Conservation (phyloP, 495 filamentous ascomycete species). For the Penicillium antarcticum region DNA sequence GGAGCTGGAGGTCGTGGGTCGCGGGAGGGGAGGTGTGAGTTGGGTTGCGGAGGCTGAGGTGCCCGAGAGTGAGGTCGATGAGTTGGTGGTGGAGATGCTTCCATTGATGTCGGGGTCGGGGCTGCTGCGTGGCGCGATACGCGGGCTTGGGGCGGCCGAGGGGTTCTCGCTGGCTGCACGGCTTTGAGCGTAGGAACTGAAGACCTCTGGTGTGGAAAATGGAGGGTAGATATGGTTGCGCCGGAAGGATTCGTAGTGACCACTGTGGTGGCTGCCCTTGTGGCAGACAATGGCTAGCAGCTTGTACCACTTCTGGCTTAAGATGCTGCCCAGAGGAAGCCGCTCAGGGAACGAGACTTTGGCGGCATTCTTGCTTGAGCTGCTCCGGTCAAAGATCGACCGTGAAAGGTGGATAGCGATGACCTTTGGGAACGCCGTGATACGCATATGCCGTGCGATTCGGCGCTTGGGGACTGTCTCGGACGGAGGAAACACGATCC, state of each 20-base stretch:
- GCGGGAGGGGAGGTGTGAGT: conserved; percentile 30
- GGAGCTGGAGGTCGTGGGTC: conserved; percentile 37
- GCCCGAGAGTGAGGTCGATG: conserved; percentile 41
- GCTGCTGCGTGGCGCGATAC: conserved; percentile 26
- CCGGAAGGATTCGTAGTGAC: conserved; percentile 95
- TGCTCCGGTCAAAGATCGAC: conserved; percentile 78
- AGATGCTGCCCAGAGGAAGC: conserved; percentile 73
- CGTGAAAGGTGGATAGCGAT: conserved; percentile 89
- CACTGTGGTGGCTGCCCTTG: conserved; percentile 92
- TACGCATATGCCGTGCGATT: conserved; percentile 82
- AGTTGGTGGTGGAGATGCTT: conserved; percentile 34
- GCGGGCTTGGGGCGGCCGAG: conserved; percentile 43
- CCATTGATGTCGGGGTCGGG: conserved; percentile 26
- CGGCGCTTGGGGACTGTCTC: conserved; percentile 72
- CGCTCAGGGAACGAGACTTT: conserved; percentile 89
- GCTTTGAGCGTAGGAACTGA: conserved; percentile 67
- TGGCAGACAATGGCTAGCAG: conserved; percentile 87
- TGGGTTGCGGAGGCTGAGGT: conserved; percentile 24
- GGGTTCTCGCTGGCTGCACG: conserved; percentile 46
- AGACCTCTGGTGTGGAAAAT: conserved; percentile 76
- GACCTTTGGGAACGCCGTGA: conserved; percentile 81
- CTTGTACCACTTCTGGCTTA: conserved; percentile 75
- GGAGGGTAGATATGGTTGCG: conserved; percentile 76
- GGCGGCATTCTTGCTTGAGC: conserved; percentile 87
- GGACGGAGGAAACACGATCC: conserved; percentile 68